A percentile compares a stretch with the other conserved stretches of the same genome.
Evolutionary conservation across 306 rosid species (phyloP).

Genomic region (Herpetospermum pedunculosum): DNA sequence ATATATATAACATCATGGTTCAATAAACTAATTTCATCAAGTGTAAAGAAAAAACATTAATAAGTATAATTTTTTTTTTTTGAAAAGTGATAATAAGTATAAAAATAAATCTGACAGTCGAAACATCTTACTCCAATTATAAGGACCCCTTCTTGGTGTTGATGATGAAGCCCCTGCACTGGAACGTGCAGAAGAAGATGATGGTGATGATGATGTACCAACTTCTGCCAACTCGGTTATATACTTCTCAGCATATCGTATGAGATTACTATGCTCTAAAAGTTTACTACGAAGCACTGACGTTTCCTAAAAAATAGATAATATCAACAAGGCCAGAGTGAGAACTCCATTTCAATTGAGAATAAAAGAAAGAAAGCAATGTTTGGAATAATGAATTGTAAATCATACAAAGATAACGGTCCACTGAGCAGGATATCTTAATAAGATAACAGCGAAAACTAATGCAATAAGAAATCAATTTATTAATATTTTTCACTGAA

Average conservation of each 20-base stretch:
- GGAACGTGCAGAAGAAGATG: slow-evolving; percentile 32
- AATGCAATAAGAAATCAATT: not conserved
- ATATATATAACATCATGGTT: not conserved
- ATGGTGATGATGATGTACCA: slow-evolving; percentile 21
- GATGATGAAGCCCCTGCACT: slow-evolving; percentile 41
- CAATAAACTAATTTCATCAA: not conserved
- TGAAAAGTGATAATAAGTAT: not conserved
- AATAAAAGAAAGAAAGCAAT: not conserved
- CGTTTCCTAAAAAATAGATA: slow-evolving; percentile 49
- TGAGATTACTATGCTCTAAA: slow-evolving; percentile 55
- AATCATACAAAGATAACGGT: not conserved
- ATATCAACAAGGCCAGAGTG: slow-evolving; percentile 8
- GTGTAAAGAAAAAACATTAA: not conserved
- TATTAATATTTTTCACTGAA: not conserved
- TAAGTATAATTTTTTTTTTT: no score
- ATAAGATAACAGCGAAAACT: not conserved
- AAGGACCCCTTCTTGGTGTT: slow-evolving; percentile 44
- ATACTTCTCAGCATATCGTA: slow-evolving; percentile 50
- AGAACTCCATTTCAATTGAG: not conserved
- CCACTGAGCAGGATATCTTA: not conserved
- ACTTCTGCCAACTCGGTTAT: slow-evolving; percentile 42
- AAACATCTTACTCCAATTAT: slow-evolving; percentile 53
- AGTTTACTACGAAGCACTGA: slow-evolving; percentile 61
- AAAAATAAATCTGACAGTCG: not conserved
- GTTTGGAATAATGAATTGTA: not conserved